Evolutionary conservation across 2,329 filamentous ascomycete genomes (phyloP), one percentile per base, ranked within the genome.

Genomic region (Ophiostoma novo-ulmi): DNA sequence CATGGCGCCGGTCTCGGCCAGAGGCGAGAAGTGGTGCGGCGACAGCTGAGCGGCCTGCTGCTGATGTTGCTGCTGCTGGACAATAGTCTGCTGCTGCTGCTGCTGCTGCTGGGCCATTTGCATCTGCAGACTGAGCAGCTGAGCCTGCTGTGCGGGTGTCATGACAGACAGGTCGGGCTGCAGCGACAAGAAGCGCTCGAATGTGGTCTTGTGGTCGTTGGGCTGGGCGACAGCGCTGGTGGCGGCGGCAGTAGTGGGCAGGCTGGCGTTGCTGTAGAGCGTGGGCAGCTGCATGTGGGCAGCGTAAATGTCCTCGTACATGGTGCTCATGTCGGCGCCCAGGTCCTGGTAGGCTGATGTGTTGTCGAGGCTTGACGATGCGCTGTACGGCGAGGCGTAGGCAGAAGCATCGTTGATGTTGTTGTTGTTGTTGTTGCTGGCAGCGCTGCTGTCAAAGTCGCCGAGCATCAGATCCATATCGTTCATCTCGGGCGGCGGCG

Each of bases 1-100:
- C 81, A 91, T 91, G 1, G 88, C 81, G 72, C 90, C 88, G 48
- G 85, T 84, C 75, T 92, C 89, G 5, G 88, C 90, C 70, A 84
- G 83, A 17, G 63, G 10, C 90, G 89, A 3, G 90, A 93, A 73
- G 92, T 85, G 61, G 58, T 70, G 70, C 2, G 69, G 35, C 52
- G 38, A n/a, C 41, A 72, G 48, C 55, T 70, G 63, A 2, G 58
- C n/a, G 39, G 52, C 35, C 67, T 58, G 67, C 17, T 64, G 69
- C 67, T 58, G 67, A 13, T 64, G 69, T 41, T 72, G 70, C 39
- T 67, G 69, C 38, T 63, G 36, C 31, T 11, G 22, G 10, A 65
- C 31, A 31, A 31, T 3, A 3, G 31, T 31, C 31, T 31, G 48
- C 44, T 65, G 22, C 39, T 71, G 38, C 55, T 70, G 70, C 58